phyloP scores from a whole-genome alignment of 306 rosid genomes.

The Cucumis melo region DNA sequence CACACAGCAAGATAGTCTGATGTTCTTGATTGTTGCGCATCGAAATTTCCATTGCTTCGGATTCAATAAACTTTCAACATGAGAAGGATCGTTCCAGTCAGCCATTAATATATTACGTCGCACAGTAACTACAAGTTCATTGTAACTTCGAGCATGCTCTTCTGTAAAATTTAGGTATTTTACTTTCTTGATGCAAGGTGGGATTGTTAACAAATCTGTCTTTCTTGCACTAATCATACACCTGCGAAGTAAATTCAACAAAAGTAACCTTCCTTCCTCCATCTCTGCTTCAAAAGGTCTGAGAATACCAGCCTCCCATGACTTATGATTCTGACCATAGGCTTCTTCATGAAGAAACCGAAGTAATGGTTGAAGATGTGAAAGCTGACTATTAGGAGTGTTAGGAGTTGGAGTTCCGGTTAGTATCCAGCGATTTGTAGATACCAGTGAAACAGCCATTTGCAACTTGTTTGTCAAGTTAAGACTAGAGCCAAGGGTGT shows the following conservation, averaged over 20 bases:
- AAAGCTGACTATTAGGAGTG: constrained; percentile 86
- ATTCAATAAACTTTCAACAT: constrained; percentile 88
- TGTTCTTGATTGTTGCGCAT: constrained; percentile 56
- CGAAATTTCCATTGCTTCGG: constrained; percentile 89
- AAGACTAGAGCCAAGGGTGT: constrained; percentile 93
- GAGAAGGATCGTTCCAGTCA: constrained; percentile 97
- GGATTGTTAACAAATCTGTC: constrained; percentile 61
- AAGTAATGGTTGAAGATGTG: constrained; percentile 88
- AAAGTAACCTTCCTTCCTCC: constrained; percentile 86
- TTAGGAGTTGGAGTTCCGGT: constrained; percentile 98
- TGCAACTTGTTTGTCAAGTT: constrained; percentile 88
- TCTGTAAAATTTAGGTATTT: constrained; percentile 56
- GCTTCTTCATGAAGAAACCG: constrained; percentile 93
- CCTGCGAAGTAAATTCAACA: constrained; percentile 62
- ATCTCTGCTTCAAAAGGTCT: constrained; percentile 94
- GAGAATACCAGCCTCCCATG: constrained; percentile 93
- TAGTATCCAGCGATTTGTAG: constrained; percentile 92
- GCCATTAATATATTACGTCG: constrained; percentile 91
- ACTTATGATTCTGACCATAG: constrained; percentile 72
- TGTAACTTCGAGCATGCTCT: constrained; percentile 85
- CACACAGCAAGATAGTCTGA: constrained; percentile 91
- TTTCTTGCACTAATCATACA: constrained; percentile 94
- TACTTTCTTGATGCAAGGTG: constrained; percentile 76
- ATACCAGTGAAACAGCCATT: constrained; percentile 84
- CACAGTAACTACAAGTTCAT: constrained; percentile 81